Conservation (phyloP, 2,329 filamentous ascomycete species). For the Aureobasidium musti region DNA sequence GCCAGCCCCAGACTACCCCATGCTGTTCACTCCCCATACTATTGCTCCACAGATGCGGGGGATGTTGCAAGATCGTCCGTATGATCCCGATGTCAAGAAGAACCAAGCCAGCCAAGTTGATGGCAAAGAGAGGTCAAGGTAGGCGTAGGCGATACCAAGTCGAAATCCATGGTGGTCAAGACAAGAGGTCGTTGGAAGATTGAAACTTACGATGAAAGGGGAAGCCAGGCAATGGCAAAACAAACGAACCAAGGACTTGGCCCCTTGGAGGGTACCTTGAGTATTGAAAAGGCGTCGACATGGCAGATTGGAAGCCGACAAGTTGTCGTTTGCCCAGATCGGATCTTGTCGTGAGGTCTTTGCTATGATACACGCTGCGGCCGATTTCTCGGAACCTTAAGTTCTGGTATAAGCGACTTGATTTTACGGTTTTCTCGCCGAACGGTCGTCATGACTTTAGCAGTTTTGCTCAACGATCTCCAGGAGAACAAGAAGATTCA, state of each 20-base stretch:
- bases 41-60: conserved; percentile 22
- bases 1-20: conserved; percentile 8
- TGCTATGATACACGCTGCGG: background rate
- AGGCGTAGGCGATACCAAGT: background rate
- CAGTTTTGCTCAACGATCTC: background rate
- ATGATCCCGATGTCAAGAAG: conserved; percentile 20
- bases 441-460: background rate
- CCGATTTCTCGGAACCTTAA: background rate
- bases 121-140: no score
- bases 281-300: background rate
- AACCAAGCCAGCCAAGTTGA: conserved; percentile 4
- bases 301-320: background rate
- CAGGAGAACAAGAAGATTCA: background rate
- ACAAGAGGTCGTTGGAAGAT: background rate
- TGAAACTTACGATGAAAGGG: background rate
- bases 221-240: conserved; percentile 1
- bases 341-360: background rate
- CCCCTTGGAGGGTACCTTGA: conserved; percentile 6
- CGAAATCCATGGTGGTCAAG: background rate
- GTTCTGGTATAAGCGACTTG: background rate
- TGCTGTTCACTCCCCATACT: background rate
- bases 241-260: conserved; percentile 18
- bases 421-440: background rate
- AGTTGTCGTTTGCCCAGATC: conserved; percentile 15
- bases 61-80: conserved; percentile 2